Conservation (phyloP, 331 rosid species). For the Malus hybrid region DNA sequence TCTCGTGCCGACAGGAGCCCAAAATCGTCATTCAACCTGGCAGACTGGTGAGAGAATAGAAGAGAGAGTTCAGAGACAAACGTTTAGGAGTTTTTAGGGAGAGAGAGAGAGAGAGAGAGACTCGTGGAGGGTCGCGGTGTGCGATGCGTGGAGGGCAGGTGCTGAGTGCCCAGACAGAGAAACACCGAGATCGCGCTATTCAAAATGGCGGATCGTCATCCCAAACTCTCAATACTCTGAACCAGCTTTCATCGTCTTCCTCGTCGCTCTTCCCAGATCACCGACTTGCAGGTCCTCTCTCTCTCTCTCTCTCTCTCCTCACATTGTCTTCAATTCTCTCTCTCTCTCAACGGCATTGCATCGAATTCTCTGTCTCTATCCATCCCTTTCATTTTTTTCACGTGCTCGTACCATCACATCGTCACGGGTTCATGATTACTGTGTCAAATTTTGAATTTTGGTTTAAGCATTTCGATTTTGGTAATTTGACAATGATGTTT, state of each 20-base stretch:
- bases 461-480: not conserved
- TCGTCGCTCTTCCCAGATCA: not conserved
- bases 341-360: slow-evolving; percentile 16
- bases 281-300: not conserved
- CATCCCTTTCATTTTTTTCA: not conserved
- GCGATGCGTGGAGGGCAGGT: slow-evolving; percentile 48
- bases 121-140: slow-evolving; percentile 38
- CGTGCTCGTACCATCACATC: not conserved
- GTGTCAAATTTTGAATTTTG: not conserved
- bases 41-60: not conserved
- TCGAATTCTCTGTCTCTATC: not conserved
- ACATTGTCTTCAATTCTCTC: not conserved
- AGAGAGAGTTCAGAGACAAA: not conserved
- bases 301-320: not conserved
- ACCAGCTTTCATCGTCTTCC: not conserved
- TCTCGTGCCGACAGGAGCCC: slow-evolving; percentile 16
- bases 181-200: slow-evolving; percentile 23
- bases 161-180: slow-evolving; percentile 14
- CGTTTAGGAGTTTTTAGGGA: not conserved
- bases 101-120: slow-evolving; percentile 3
- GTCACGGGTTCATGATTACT: not conserved
- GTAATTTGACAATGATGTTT: too few species aligned
- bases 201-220: slow-evolving; percentile 28
- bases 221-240: not conserved
- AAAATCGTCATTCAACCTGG: slow-evolving; percentile 29